Percentiles rank a stretch among this genome's conserved stretches.
These are phyloP conservation scores for Aspergillus luchuensis DNA, from an alignment of 2,329 filamentous ascomycete species.

Conservation along the genomic window DNA sequence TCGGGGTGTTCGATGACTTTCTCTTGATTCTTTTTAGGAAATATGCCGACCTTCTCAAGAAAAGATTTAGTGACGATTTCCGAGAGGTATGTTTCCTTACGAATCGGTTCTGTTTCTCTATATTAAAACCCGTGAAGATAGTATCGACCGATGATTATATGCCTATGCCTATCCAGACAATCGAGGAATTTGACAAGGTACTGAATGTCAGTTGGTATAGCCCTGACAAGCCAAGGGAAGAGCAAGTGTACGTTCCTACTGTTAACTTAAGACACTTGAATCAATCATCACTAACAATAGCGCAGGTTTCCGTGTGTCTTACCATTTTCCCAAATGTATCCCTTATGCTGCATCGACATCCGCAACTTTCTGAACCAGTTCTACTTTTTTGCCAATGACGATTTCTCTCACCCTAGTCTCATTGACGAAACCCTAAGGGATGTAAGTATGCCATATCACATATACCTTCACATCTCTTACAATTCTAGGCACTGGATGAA, in stretches of 20 bases:
- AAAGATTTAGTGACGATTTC: slow-evolving; percentile 91
- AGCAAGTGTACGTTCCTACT: slow-evolving; percentile 64
- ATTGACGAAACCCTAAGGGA: slow-evolving; percentile 89
- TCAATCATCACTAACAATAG: slow-evolving; percentile 4
- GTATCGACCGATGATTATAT: slow-evolving; percentile 97
- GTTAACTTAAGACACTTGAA: background rate
- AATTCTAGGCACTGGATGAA: slow-evolving; percentile 76
- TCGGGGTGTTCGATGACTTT: slow-evolving; percentile 77
- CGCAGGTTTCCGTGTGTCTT: slow-evolving; percentile 86
- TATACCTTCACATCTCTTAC: slow-evolving; percentile 17
- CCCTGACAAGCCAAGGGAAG: slow-evolving; percentile 73
- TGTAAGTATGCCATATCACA: slow-evolving; percentile 47
- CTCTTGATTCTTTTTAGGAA: slow-evolving; percentile 89
- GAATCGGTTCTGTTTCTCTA: background rate
- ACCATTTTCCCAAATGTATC: slow-evolving; percentile 99
- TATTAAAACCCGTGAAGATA: slow-evolving; percentile 48
- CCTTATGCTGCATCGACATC: slow-evolving; percentile 96
- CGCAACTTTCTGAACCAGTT: slow-evolving; percentile 97
- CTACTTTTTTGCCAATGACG: slow-evolving; percentile 95
- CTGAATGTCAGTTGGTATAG: slow-evolving; percentile 95
- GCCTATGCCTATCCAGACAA: slow-evolving; percentile 94
- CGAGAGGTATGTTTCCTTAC: slow-evolving; percentile 65
- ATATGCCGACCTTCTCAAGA: slow-evolving; percentile 88
- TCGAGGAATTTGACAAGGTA: slow-evolving; percentile 92
- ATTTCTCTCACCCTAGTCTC: slow-evolving; percentile 85